Base-by-base conservation (phyloP, 2,329 filamentous ascomycete genomes). In the Phialophora expanda region DNA sequence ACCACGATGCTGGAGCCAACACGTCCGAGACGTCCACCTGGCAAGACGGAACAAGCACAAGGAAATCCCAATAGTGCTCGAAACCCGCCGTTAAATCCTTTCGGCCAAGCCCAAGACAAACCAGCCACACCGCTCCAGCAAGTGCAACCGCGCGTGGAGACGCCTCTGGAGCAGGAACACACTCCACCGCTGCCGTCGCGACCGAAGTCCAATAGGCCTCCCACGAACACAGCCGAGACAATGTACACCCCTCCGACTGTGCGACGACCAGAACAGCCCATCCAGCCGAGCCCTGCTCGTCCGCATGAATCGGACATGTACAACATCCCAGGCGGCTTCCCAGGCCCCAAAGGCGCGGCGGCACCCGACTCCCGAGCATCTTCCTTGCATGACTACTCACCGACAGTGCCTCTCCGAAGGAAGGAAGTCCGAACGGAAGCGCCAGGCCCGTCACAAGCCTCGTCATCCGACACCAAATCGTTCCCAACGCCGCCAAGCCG, bases 241-340 rank as follows among this genome's bases (percentile, higher is more conserved):
- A 38, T 17, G 5, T 53, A 41, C 20, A 41, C 20, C n/a, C 46
- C 46, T 53, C n/a, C 48, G 2, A 41, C 8, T 2, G 20, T 14
- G 20, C 20, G 22, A 12, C 58, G 46, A 24, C 30, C 30, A n/a
- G 58, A 50, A 46, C 56, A 59, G 32, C 28, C 20, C 26, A 8
- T 17, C 9, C 7, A 28, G 12, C 5, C n/a, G 12, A n/a, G 9
- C n/a, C 20, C 28, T 6, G 12, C 58, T 8, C 44, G 28, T 9
- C 28, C 46, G 22, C 44, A 53, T 4, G 28, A 9, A 28, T 6
- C 34, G 22, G 28, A 61, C 12, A 26, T 28, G 7, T 53, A 51
- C 28, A 41, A 34, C 22, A 38, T 61, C 30, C 58, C 58, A 41
- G 58, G 58, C 28, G 48, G 58, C 12, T 61, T 61, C 7, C 58